Conservation (phyloP, 78 protist species). For the Speleostelium caveatum region DNA sequence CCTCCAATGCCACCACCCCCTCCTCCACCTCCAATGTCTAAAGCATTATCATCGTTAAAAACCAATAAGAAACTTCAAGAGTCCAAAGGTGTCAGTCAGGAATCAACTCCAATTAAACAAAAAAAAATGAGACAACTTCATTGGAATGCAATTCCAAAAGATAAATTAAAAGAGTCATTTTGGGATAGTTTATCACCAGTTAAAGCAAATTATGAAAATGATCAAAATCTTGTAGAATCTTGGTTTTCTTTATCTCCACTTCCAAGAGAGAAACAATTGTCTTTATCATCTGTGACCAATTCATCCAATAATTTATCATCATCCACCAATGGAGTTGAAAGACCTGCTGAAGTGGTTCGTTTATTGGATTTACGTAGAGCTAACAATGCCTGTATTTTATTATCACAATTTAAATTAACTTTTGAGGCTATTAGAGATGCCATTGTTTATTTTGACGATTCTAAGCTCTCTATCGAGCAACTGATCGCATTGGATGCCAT, state of each 20-base stretch:
- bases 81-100: neutral
- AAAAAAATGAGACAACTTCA: conserved; percentile 77
- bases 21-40: conserved; percentile 3
- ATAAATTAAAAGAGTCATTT: conserved; percentile 58
- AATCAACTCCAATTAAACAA: conserved; percentile 29
- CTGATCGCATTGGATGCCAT: conserved; percentile 74
- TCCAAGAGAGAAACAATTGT: conserved; percentile 19
- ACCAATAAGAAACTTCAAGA: conserved; percentile 2
- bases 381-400: conserved; percentile 57
- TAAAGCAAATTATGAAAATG: conserved; percentile 45
- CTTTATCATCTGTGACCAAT: neutral
- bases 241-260: conserved; percentile 70
- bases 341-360: neutral
- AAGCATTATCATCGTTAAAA: neutral
- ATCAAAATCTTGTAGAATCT: conserved; percentile 55
- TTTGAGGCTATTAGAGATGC: conserved; percentile 60
- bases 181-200: conserved; percentile 77
- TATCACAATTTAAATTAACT: conserved; percentile 67
- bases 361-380: conserved; percentile 57
- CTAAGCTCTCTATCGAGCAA: conserved; percentile 49
- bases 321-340: neutral
- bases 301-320: neutral
- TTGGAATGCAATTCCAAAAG: conserved; percentile 73
- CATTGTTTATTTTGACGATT: conserved; percentile 33
- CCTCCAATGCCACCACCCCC: conserved; percentile 48